Conservation (phyloP, 116 monocot species). For the Dioscorea cayenensis region DNA sequence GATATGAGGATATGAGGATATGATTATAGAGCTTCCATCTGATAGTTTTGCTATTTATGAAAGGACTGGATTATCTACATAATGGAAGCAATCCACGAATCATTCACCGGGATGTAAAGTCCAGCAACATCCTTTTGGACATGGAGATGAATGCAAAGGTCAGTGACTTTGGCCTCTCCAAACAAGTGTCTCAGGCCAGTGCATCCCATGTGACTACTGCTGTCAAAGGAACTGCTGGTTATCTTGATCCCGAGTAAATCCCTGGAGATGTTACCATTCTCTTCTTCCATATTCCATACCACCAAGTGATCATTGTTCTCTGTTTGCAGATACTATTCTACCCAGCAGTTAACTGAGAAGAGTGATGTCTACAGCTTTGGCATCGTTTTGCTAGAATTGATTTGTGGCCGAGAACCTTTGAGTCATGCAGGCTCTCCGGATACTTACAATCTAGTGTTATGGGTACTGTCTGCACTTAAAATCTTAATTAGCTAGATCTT, state of each 20-base stretch:
- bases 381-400: conserved; percentile 49
- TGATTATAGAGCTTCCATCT: not conserved
- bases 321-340: conserved; percentile 37
- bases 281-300: not conserved
- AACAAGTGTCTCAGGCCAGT: conserved; percentile 23
- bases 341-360: conserved; percentile 53
- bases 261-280: conserved; percentile 2
- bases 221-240: conserved; percentile 51
- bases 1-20: no score
- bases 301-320: not conserved
- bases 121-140: conserved; percentile 54
- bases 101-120: conserved; percentile 53
- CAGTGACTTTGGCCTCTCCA: conserved; percentile 48
- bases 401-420: conserved; percentile 49
- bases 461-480: conserved; percentile 17
- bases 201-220: conserved; percentile 35
- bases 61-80: conserved; percentile 50
- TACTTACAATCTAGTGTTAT: conserved; percentile 46
- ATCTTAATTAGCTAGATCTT: not conserved
- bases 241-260: conserved; percentile 55
- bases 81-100: conserved; percentile 45
- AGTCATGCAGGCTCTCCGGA: conserved; percentile 39
- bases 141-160: conserved; percentile 43
- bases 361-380: conserved; percentile 66
- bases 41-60: not conserved